Percentiles rank a stretch among this genome's conserved stretches.
phyloP scores from a whole-genome alignment of 2,329 filamentous ascomycete genomes.

The Phialophora expanda region DNA sequence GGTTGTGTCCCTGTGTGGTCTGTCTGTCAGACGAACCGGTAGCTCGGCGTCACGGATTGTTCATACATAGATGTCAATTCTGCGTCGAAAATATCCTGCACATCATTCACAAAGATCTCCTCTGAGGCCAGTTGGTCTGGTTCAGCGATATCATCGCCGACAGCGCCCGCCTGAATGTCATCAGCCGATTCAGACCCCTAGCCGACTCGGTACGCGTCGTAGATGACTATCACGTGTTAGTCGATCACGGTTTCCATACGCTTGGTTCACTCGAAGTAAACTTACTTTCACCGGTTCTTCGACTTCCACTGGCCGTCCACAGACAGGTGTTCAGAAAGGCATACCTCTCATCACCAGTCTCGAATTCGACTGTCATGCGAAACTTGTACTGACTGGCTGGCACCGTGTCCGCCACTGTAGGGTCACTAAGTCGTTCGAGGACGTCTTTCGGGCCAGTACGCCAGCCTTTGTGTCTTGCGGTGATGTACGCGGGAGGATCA shows the following conservation, averaged over 20 bases:
- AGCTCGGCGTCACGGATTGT: not conserved
- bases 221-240: slow-evolving; percentile 34
- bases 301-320: slow-evolving; percentile 58
- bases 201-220: slow-evolving; percentile 38
- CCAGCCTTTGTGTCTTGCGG: slow-evolving; percentile 55
- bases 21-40: not conserved
- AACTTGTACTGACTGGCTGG: slow-evolving; percentile 58
- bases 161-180: not conserved
- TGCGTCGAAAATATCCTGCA: not conserved
- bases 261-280: not conserved
- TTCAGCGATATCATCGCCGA: not conserved
- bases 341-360: slow-evolving; percentile 58
- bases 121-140: not conserved
- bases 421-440: slow-evolving; percentile 54
- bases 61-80: not conserved
- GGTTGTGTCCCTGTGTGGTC: no score
- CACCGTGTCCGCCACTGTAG: slow-evolving; percentile 51
- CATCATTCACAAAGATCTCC: not conserved
- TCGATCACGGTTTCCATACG: not conserved
- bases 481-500: slow-evolving; percentile 57
- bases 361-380: slow-evolving; percentile 54
- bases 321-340: slow-evolving; percentile 56
- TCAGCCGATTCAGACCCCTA: slow-evolving; percentile 8
- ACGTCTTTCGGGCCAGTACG: slow-evolving; percentile 56
- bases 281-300: slow-evolving; percentile 49